phyloP scores from a whole-genome alignment of 1,284 basidiomycete species.

The Malassezia restricta region DNA sequence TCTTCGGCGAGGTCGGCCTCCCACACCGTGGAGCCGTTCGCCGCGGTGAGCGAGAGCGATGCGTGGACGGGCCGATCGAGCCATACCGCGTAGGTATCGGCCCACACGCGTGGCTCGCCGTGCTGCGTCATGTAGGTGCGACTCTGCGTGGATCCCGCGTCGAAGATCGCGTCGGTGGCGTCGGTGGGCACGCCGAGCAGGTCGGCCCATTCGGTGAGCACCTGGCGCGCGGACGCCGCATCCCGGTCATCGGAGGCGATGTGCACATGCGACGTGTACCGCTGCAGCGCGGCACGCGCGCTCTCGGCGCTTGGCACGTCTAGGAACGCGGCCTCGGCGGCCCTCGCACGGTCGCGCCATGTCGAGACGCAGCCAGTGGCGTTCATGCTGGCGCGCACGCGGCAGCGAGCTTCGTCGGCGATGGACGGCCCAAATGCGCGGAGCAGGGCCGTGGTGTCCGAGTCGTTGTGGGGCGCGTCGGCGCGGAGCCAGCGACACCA shows the following conservation, averaged over 20 bases:
- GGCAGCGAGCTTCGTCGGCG: not conserved
- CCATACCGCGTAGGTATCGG: conserved; percentile 42
- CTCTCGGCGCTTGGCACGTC: conserved; percentile 20
- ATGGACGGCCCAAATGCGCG: not conserved
- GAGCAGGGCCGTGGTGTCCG: not conserved
- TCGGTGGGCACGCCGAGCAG: conserved; percentile 27
- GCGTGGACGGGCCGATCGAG: conserved; percentile 37
- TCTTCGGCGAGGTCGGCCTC: conserved; percentile 50
- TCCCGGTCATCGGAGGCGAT: conserved; percentile 29
- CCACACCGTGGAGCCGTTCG: conserved; percentile 51
- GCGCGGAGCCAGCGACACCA: no score
- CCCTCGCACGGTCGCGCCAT: not conserved
- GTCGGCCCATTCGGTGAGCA: conserved; percentile 31
- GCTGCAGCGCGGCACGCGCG: conserved; percentile 22
- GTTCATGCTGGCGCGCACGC: not conserved
- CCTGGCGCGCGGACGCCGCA: conserved; percentile 24
- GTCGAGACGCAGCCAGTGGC: not conserved
- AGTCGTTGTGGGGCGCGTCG: no score
- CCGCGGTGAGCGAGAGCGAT: conserved; percentile 24
- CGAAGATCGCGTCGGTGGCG: conserved; percentile 24
- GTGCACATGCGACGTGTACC: conserved; percentile 33
- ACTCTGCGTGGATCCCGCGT: conserved; percentile 31
- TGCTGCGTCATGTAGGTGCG: conserved; percentile 22
- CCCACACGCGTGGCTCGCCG: conserved; percentile 26
- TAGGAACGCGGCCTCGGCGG: conserved; percentile 20